Percentiles rank a stretch among this genome's conserved stretches.
Evolutionary conservation across 2,329 filamentous ascomycete species (phyloP).

Genomic region (Cladophialophora psammophila): DNA sequence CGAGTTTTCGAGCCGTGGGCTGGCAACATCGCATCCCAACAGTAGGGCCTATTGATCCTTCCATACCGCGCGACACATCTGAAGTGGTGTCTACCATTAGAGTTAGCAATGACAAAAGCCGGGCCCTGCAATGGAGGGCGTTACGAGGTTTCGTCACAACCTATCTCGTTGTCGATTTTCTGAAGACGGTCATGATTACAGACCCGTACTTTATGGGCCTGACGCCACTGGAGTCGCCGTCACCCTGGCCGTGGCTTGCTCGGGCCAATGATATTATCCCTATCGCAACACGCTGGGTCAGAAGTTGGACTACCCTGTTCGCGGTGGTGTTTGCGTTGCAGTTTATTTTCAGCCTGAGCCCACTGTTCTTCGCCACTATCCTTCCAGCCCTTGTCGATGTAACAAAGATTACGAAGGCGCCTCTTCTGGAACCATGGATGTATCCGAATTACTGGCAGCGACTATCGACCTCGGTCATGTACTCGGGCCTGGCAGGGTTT

Average conservation of each 20-base stretch:
- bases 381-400: slow-evolving; percentile 57
- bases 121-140: slow-evolving; percentile 26
- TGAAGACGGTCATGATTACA: slow-evolving; percentile 72
- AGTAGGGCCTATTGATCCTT: slow-evolving; percentile 48
- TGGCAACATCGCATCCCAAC: slow-evolving; percentile 66
- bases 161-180: slow-evolving; percentile 73
- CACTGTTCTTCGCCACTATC: slow-evolving; percentile 65
- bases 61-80: slow-evolving; percentile 42
- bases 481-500: slow-evolving; percentile 77
- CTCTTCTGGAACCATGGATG: slow-evolving; percentile 66
- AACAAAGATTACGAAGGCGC: slow-evolving; percentile 62
- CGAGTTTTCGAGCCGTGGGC: slow-evolving; percentile 65
- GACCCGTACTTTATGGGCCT: slow-evolving; percentile 79
- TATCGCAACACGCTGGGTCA: slow-evolving; percentile 58
- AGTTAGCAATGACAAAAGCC: slow-evolving; percentile 22
- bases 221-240: slow-evolving; percentile 56
- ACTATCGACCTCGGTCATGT: slow-evolving; percentile 49
- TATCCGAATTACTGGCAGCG: slow-evolving; percentile 67
- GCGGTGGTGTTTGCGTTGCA: slow-evolving; percentile 68
- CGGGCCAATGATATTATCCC: slow-evolving; percentile 26
- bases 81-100: slow-evolving; percentile 37
- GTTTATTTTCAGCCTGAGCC: slow-evolving; percentile 66
- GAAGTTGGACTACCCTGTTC: slow-evolving; percentile 63
- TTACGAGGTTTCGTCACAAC: slow-evolving; percentile 54
- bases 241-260: slow-evolving; percentile 42